Percentiles rank a stretch among this genome's conserved stretches.
phyloP scores from a whole-genome alignment of 2,329 filamentous ascomycete species.

The Microascus cirrosus region DNA sequence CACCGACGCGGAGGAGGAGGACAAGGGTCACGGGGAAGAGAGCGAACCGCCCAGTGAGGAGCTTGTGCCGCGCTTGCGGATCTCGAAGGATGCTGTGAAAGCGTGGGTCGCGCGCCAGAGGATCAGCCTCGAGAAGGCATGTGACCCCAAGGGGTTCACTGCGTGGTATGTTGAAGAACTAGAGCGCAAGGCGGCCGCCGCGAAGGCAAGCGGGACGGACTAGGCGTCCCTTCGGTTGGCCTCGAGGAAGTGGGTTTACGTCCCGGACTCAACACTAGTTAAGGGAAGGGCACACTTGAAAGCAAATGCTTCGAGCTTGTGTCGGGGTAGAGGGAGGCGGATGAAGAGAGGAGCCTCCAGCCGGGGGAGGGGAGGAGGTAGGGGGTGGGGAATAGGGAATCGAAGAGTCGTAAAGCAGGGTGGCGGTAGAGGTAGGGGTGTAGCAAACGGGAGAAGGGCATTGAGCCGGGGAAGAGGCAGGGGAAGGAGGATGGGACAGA shows the following conservation, averaged over 20 bases:
- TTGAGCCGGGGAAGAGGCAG: neutral
- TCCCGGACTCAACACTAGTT: too few species aligned
- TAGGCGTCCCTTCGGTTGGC: neutral
- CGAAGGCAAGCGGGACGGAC: neutral
- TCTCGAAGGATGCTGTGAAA: conserved; percentile 47
- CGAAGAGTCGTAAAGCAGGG: neutral
- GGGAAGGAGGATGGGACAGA: neutral
- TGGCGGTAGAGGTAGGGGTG: neutral
- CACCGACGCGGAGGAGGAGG: conserved; percentile 9
- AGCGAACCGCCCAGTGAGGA: conserved; percentile 6
- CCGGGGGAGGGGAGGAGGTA: neutral
- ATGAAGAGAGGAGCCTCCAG: neutral
- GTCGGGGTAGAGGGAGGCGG: neutral
- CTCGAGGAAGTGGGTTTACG: too few species aligned
- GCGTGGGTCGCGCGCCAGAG: conserved; percentile 54
- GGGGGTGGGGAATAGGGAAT: neutral
- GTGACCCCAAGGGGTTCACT: conserved; percentile 65
- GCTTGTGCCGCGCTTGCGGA: conserved; percentile 31
- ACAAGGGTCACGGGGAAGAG: conserved; percentile 13
- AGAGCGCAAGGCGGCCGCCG: conserved; percentile 12
- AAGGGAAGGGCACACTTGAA: neutral
- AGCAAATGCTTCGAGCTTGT: neutral
- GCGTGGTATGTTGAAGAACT: conserved; percentile 49
- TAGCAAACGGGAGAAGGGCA: neutral
- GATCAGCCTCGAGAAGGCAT: conserved; percentile 53